A percentile compares a stretch with the other conserved stretches of the same genome.
phyloP scores from a whole-genome alignment of 139 green algal species.

The Yamagishiella unicocca region DNA sequence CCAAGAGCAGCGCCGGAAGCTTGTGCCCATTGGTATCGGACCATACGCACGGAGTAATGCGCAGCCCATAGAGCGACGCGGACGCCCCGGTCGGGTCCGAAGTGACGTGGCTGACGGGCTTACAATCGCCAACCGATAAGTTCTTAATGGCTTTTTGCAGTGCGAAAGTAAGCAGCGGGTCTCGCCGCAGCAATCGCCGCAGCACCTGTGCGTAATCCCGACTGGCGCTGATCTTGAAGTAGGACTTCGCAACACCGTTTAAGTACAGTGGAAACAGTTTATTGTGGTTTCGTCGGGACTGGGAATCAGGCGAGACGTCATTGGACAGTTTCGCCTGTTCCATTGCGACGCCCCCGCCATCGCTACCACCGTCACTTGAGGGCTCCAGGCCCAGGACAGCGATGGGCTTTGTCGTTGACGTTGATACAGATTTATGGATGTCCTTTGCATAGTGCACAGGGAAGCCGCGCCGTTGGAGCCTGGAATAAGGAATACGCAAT shows the following conservation, averaged over 20 bases:
- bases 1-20: conserved; percentile 57
- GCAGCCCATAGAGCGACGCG: conserved; percentile 58
- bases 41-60: conserved; percentile 64
- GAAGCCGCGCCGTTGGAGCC: conserved; percentile 31
- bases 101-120: conserved; percentile 59
- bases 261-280: conserved; percentile 57
- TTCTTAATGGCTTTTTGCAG: conserved; percentile 63
- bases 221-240: conserved; percentile 51
- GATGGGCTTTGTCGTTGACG: conserved; percentile 33
- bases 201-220: conserved; percentile 60
- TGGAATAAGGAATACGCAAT: background rate
- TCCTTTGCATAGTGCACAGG: conserved; percentile 28
- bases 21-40: conserved; percentile 24
- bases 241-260: conserved; percentile 46
- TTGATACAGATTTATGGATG: conserved; percentile 42
- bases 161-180: conserved; percentile 64
- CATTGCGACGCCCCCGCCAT: background rate
- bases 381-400: conserved; percentile 40
- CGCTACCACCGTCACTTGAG: background rate
- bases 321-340: background rate
- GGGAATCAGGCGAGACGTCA: background rate
- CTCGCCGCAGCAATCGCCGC: conserved; percentile 54
- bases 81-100: conserved; percentile 59
- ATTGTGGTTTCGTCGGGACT: conserved; percentile 48
- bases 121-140: conserved; percentile 46